Base-by-base conservation (phyloP, 495 filamentous ascomycete species). In the Xylaria palmicola region DNA sequence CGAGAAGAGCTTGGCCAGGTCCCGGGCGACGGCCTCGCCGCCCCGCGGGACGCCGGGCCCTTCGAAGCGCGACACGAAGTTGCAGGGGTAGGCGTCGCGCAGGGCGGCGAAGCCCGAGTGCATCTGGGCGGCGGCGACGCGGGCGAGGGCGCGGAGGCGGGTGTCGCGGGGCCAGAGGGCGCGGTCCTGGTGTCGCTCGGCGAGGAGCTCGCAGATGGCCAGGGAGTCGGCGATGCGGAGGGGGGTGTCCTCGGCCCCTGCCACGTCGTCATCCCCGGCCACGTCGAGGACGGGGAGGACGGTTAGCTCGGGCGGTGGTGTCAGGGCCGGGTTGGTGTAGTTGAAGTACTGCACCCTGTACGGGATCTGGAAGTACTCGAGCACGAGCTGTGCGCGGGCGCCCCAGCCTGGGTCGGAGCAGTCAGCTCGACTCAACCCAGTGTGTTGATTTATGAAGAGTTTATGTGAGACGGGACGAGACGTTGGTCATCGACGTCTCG, bases 181-280 rank as follows among this genome's bases (percentile, higher is more conserved):
- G 10, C 75, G 68, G 8, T 75, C 63, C 0, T 80, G 79, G 62
- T 79, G 58, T 1, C 65, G 65, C 48, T 84, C 82, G 19, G 81
- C 78, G 10, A 86, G 74, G 62, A 78, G 80, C 55, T 84, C 81
- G 69, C 73, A 70, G 59, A 85, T 85, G 56, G 83, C 72, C 19
- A 85, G 74, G 17, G 82, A 83, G 55, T 85, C 83, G 50, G 68
- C 72, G 39, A 85, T 71, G 9, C 72, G 56, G 34, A 75, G 68
- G 10, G 57, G 49, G 13, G 54, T 62, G 9, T 62, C 56, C 24
- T 56, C 41, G 8, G 52, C 24, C n/a, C 51, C 53, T 5, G 39
- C 34, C 13, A 27, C 2, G 24, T 13, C 12, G n/a, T 9, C 9
- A 12, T n/a, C 48, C 13, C 36, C 22, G 4, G 6, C 0, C 22